A percentile compares a stretch with the other conserved stretches of the same genome.
Evolutionary conservation across 352 stramenopile species (phyloP).

Genomic region (Phytophthora ohioensis): DNA sequence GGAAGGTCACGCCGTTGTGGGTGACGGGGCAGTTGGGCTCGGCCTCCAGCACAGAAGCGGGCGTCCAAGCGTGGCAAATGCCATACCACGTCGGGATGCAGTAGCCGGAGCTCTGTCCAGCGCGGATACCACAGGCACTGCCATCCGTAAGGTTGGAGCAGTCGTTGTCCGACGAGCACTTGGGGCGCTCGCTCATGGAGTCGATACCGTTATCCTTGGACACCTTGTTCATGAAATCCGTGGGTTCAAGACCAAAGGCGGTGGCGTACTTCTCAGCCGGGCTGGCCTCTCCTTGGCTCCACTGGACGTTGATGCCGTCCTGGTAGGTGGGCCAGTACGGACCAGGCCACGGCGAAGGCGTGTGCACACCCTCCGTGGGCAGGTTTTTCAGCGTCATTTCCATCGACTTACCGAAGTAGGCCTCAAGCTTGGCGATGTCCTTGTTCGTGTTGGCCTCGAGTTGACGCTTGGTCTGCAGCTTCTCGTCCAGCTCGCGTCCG

Average conservation of each 20-base stretch:
- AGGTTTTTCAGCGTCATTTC: constrained; percentile 38
- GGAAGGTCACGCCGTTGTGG: constrained; percentile 47
- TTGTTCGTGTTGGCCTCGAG: constrained; percentile 32
- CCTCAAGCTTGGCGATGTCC: constrained; percentile 37
- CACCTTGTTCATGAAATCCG: constrained; percentile 46
- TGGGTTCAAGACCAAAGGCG: constrained; percentile 51
- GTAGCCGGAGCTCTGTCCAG: constrained; percentile 37
- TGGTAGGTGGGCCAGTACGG: constrained; percentile 70
- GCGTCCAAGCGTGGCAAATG: constrained; percentile 52
- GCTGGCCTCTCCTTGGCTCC: constrained; percentile 15
- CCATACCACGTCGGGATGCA: constrained; percentile 51
- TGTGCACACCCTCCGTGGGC: constrained; percentile 19
- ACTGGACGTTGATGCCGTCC: constrained; percentile 68
- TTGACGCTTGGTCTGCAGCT: constrained; percentile 21
- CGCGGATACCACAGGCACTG: constrained; percentile 37
- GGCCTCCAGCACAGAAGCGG: constrained; percentile 38
- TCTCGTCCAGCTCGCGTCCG: background rate
- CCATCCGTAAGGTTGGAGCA: constrained; percentile 30
- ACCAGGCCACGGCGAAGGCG: constrained; percentile 48
- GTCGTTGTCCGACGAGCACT: constrained; percentile 38
- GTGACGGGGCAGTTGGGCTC: constrained; percentile 47
- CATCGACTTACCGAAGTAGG: constrained; percentile 36
- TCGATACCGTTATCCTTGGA: constrained; percentile 48
- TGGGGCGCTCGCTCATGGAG: constrained; percentile 20
- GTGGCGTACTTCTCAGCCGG: constrained; percentile 57